Base-by-base conservation (phyloP, 2,329 filamentous ascomycete genomes). In the Boeremia exigua region DNA sequence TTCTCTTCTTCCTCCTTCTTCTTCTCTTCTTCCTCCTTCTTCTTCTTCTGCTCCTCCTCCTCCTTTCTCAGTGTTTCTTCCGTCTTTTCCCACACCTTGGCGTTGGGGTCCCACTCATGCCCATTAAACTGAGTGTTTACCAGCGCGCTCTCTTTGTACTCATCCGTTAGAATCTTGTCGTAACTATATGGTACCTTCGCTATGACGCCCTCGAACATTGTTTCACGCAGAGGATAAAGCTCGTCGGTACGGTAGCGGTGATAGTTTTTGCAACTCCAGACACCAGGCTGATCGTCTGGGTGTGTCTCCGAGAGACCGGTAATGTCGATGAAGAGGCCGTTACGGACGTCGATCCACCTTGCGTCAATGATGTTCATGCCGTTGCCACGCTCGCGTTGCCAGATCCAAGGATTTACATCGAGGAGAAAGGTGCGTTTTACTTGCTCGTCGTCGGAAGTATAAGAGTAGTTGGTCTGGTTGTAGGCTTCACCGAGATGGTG, bases 291-390 rank as follows among this genome's bases (percentile, higher is more conserved):
- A 2, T 73, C 74, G 14, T 79, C 78, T 0, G 84, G 82, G 29
- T 91, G 81, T 17, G 88, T 84, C 77, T 92, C 88, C 46, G 85
- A 84, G 32, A 95, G 77, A 11, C 85, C 90, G 0, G 91, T 95
- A 68, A 96, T 92, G 73, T 95, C 91, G 73, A 95, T 87, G 74
- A 90, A 96, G 68, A 94, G 82, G 43, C 91, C 91, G 65, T 88
- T 95, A 51, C 78, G 75, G 55, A 82, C 82, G 74, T 95, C 90
- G 69, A 95, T 90, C 89, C 90, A 96, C 40, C 91, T 83, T 23
- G 88, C 91, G 75, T 95, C 91, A 66, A 95, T 95, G 52, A 95
- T 84, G 71, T 96, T 96, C 69, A 82, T 78, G 15, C 90, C 90
- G 65, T 89, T 82, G 38, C 87, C 87, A 19, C 85, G 81, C 25